Evolutionary conservation across 2,329 filamentous ascomycete species (phyloP).

Genomic region (Cercospora sesami): DNA sequence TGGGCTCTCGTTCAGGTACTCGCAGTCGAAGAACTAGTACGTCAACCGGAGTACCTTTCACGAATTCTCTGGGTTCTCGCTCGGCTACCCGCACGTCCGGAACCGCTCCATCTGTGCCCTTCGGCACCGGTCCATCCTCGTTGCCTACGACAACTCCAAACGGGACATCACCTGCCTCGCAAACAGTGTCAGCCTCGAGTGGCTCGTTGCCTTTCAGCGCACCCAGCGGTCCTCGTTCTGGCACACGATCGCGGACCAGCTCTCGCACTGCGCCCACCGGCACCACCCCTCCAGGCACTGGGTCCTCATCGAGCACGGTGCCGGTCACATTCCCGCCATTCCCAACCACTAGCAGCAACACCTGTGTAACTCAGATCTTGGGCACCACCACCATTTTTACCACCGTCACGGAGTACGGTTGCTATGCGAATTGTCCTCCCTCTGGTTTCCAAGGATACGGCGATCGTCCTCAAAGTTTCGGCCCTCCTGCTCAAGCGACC

Average conservation of each 20-base stretch:
- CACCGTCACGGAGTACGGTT: constrained; percentile 28
- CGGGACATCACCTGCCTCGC: constrained; percentile 3
- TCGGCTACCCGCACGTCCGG: constrained; percentile 9
- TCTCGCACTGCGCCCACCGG: constrained; percentile 15
- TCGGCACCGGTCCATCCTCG: constrained; percentile 9
- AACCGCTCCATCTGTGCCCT: constrained; percentile 11
- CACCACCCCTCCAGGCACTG: constrained; percentile 9
- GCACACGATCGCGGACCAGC: constrained; percentile 11
- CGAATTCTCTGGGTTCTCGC: constrained; percentile 3
- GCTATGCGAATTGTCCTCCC: constrained; percentile 26
- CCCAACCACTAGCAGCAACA: constrained; percentile 20
- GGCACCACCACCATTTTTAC: constrained; percentile 31
- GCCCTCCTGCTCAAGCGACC: constrained; percentile 16
- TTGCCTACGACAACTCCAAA: neutral
- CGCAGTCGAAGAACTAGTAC: neutral
- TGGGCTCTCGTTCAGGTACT: constrained; percentile 13
- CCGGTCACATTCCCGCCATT: constrained; percentile 21
- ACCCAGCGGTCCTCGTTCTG: constrained; percentile 17
- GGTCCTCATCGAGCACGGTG: constrained; percentile 13
- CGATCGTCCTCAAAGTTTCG: constrained; percentile 17
- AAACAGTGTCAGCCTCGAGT: constrained; percentile 1
- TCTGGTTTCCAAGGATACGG: constrained; percentile 16
- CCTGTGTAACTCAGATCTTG: constrained; percentile 27
- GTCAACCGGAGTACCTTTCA: constrained; percentile 2
- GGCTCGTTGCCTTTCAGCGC: constrained; percentile 17